Evolutionary conservation across 768 basidiomycete genomes (phyloP), one percentile per base, ranked within the genome.

Genomic region (Russula sp.): DNA sequence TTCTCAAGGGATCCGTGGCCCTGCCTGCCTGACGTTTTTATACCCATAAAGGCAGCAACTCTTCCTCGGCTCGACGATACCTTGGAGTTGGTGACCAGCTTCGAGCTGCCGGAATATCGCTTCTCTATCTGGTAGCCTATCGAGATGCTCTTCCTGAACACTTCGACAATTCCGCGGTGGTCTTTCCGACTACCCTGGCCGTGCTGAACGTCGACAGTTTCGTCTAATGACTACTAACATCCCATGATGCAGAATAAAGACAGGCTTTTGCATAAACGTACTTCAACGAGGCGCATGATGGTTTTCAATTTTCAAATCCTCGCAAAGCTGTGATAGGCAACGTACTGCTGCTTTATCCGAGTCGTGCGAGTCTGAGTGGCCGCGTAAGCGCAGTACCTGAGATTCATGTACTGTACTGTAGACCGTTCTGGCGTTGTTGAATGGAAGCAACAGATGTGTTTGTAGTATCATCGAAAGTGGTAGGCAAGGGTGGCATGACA

Each of bases 321-420:
- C 88, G 36, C 91, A 79, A 63, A 94, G 74, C 71, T 93, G n/a
- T n/a, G n/a, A n/a, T n/a, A 92, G 5, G 84, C 84, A 1, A 85
- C 84, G 59, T 88, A 79, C 55, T 84, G 81, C 71, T 93, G 88
- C 69, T 96, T 93, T 3, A 83, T 71, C 0, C n/a, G n/a, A n/a
- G n/a, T n/a, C n/a, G n/a, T n/a, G 80, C 72, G 11, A 90, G 93
- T 89, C 92, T 11, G 75, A 78, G 73, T 90, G 94, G 57, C 77
- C 71, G 10, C 81, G 79, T 57, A 97, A 78, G 2, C 89, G 83
- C 1, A 92, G 90, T 38, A 97, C 80, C 73, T 93, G 90, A 69
- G 85, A 85, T 13, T 85, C 78, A 4, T n/a, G n/a, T n/a, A n/a
- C n/a, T n/a, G n/a, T n/a, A n/a, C n/a, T 78, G 69, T 7, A 96